These are phyloP conservation scores for Schwanniomyces etchellsii DNA, from an alignment of 1,139 yeast species.

Conservation along the genomic window DNA sequence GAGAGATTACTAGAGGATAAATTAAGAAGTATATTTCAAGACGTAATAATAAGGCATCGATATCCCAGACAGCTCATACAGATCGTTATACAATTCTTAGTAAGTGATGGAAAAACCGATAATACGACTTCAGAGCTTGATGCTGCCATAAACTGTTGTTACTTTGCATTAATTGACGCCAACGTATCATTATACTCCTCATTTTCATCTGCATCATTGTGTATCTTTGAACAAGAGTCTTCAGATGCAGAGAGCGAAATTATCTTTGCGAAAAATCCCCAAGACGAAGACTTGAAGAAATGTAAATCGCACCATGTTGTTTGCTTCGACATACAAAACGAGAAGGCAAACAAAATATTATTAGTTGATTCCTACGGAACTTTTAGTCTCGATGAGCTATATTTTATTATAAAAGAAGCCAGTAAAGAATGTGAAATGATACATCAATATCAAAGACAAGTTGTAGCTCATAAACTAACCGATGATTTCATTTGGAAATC, in stretches of 20 bases:
- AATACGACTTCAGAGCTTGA: constrained; percentile 53
- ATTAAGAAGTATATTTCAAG: constrained; percentile 54
- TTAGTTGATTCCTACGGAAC: constrained; percentile 69
- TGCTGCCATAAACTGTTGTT: constrained; percentile 67
- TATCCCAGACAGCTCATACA: constrained; percentile 86
- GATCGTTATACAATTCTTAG: constrained; percentile 76
- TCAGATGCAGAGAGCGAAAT: constrained; percentile 18
- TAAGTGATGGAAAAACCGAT: constrained; percentile 34
- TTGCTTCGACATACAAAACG: constrained; percentile 54
- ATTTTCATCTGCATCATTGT: constrained; percentile 49
- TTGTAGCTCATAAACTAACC: constrained; percentile 43
- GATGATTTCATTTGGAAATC: constrained; percentile 55
- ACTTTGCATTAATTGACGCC: constrained; percentile 72
- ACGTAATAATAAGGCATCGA: constrained; percentile 56
- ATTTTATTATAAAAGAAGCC: constrained; percentile 42
- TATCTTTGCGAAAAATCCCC: constrained; percentile 35
- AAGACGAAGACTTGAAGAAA: constrained; percentile 27
- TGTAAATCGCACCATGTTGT: constrained; percentile 62
- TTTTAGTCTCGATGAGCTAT: constrained; percentile 53
- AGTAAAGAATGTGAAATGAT: constrained; percentile 39
- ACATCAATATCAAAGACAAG: constrained; percentile 44
- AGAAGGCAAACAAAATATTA: constrained; percentile 49
- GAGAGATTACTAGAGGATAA: constrained; percentile 75
- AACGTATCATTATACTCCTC: constrained; percentile 65
- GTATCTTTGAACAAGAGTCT: constrained; percentile 23